A percentile compares a stretch with the other conserved stretches of the same genome.
phyloP scores from a whole-genome alignment of 176 grass and related monocot species.

The Phyllostachys edulis region DNA sequence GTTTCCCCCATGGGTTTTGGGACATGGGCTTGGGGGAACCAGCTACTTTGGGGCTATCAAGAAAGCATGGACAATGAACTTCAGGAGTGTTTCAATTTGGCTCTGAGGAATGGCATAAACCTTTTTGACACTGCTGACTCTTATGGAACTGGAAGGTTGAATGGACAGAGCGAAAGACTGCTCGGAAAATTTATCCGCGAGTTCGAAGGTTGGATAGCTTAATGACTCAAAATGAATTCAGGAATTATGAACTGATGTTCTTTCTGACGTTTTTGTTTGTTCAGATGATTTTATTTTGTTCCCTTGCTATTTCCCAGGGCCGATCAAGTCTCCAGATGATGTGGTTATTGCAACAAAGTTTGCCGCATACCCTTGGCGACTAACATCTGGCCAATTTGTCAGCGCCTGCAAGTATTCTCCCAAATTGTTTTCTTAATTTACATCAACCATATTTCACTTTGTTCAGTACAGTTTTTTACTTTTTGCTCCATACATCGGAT shows the following conservation, averaged over 20 bases:
- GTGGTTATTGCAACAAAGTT: slow-evolving; percentile 94
- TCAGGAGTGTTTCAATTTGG: slow-evolving; percentile 78
- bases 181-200: slow-evolving; percentile 85
- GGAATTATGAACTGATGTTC: neutral
- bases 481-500: no score
- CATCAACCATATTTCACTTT: slow-evolving; percentile 25
- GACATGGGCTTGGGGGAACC: slow-evolving; percentile 97
- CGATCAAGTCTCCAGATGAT: slow-evolving; percentile 49
- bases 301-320: slow-evolving; percentile 34
- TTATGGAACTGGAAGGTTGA: slow-evolving; percentile 79
- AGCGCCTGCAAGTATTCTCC: slow-evolving; percentile 89
- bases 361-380: slow-evolving; percentile 90
- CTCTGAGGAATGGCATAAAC: slow-evolving; percentile 75
- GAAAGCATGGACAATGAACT: slow-evolving; percentile 79
- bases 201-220: slow-evolving; percentile 45
- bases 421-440: slow-evolving; percentile 58
- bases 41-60: slow-evolving; percentile 87
- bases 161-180: slow-evolving; percentile 82
- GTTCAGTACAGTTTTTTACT: neutral
- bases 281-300: neutral
- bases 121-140: slow-evolving; percentile 98
- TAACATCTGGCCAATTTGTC: slow-evolving; percentile 95
- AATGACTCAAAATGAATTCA: slow-evolving; percentile 1
- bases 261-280: neutral
- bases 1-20: slow-evolving; percentile 93